Conservation (phyloP, 495 filamentous ascomycete species). For the Chaetomium tenue region DNA sequence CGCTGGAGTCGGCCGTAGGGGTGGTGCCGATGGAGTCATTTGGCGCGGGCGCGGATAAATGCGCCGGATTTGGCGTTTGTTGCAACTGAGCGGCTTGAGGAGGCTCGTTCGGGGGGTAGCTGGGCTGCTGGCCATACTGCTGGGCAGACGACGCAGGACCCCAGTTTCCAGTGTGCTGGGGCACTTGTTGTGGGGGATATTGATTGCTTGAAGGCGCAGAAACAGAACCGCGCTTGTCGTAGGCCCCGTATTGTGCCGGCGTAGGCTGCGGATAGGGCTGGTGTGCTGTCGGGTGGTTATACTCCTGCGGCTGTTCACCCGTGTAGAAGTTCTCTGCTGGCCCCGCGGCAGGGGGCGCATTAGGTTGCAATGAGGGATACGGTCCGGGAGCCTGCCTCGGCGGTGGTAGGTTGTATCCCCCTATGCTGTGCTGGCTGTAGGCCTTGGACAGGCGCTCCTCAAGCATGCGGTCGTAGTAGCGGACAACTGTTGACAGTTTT, state of each 20-base stretch:
- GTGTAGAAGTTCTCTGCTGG: conserved; percentile 81
- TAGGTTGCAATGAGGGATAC: conserved; percentile 64
- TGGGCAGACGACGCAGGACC: conserved; percentile 38
- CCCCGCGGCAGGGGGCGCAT: conserved; percentile 46
- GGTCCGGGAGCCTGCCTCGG: conserved; percentile 58
- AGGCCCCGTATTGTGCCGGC: conserved; percentile 40
- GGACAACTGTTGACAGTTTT: conserved; percentile 92
- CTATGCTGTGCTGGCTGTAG: conserved; percentile 75
- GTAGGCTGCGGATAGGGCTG: conserved; percentile 41
- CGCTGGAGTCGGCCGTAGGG: conserved; percentile 46
- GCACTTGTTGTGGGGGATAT: conserved; percentile 50
- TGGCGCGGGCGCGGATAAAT: conserved; percentile 23
- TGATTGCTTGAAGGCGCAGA: conserved; percentile 33
- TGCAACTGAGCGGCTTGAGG: conserved; percentile 33
- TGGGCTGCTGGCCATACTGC: conserved; percentile 40
- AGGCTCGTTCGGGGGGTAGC: conserved; percentile 38
- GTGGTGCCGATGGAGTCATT: conserved; percentile 30
- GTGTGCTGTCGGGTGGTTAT: conserved; percentile 42
- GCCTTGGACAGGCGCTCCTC: conserved; percentile 92
- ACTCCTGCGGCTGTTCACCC: conserved; percentile 59
- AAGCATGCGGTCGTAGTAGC: conserved; percentile 98
- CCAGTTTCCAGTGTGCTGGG: conserved; percentile 50
- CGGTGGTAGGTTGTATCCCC: conserved; percentile 51
- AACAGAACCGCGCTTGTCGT: conserved; percentile 44
- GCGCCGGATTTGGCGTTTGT: conserved; percentile 37